These are phyloP conservation scores for Penicillium palitans DNA, from an alignment of 2,329 filamentous ascomycete species.

Conservation along the genomic window DNA sequence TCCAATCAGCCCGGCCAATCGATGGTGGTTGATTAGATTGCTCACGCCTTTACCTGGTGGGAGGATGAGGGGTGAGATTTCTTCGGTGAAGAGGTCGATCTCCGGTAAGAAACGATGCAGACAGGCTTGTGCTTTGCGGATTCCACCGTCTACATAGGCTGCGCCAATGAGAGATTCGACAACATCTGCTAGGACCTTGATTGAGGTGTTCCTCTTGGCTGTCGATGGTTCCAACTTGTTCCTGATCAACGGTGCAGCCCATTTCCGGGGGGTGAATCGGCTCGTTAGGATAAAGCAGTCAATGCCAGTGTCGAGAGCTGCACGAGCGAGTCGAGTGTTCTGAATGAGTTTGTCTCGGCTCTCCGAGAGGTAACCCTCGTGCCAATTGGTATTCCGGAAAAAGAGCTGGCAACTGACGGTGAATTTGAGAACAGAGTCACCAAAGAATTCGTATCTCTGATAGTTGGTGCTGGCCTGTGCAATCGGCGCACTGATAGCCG, in stretches of 20 bases:
- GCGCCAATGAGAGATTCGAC: conserved; percentile 82
- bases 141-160: conserved; percentile 67
- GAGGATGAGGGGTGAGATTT: conserved; percentile 9
- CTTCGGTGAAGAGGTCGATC: conserved; percentile 32
- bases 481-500: conserved; percentile 68
- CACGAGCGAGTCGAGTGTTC: conserved; percentile 70
- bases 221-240: conserved; percentile 31
- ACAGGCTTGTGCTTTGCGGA: conserved; percentile 62
- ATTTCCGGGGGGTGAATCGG: conserved; percentile 68
- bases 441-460: conserved; percentile 81
- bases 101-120: conserved; percentile 67
- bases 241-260: conserved; percentile 65
- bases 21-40: conserved; percentile 17
- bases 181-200: conserved; percentile 83
- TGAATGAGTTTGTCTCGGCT: conserved; percentile 70
- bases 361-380: conserved; percentile 72
- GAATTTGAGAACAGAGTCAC: conserved; percentile 80
- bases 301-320: conserved; percentile 63
- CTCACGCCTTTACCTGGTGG: conserved; percentile 2
- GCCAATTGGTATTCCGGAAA: conserved; percentile 62
- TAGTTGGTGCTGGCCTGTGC: conserved; percentile 67
- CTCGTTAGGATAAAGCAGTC: conserved; percentile 71
- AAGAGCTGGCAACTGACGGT: conserved; percentile 66
- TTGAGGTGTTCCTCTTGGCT: conserved; percentile 55
- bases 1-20: conserved; percentile 50